Evolutionary conservation across 441 rosid genomes (phyloP).

Genomic region (Manihot esculenta): DNA sequence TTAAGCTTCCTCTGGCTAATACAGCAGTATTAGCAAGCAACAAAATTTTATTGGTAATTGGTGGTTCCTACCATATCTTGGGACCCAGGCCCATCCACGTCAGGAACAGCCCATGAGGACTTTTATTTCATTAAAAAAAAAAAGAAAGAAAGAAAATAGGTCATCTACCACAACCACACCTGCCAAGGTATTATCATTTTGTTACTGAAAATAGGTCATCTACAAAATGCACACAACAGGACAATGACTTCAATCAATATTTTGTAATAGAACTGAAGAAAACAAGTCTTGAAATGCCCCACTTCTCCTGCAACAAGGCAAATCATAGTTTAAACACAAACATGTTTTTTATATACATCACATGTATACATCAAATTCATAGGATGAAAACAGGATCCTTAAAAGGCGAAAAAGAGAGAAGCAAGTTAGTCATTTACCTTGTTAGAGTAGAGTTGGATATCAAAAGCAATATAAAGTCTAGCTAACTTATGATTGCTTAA

Average conservation of each 20-base stretch:
- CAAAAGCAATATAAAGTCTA: background rate
- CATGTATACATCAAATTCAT: background rate
- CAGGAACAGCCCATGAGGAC: background rate
- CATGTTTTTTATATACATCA: too few species aligned
- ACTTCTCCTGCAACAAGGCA: slow-evolving; percentile 11
- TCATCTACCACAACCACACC: background rate
- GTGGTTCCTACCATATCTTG: background rate
- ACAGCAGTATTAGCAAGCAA: too few species aligned
- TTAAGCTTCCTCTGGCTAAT: too few species aligned
- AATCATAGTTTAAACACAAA: background rate
- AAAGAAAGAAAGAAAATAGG: background rate
- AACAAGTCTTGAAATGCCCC: background rate
- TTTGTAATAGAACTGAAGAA: background rate
- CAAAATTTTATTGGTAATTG: background rate
- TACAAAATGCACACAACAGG: background rate
- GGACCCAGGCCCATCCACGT: background rate
- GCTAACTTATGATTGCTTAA: background rate
- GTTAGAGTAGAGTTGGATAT: background rate
- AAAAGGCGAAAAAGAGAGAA: background rate
- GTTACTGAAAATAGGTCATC: background rate
- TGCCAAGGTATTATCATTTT: background rate
- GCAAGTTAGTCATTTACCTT: background rate
- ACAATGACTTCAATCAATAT: background rate
- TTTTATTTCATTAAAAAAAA: background rate
- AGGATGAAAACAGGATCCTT: background rate